phyloP scores from a whole-genome alignment of 2,329 filamentous ascomycete genomes.

The Penicillium griseofulvum region DNA sequence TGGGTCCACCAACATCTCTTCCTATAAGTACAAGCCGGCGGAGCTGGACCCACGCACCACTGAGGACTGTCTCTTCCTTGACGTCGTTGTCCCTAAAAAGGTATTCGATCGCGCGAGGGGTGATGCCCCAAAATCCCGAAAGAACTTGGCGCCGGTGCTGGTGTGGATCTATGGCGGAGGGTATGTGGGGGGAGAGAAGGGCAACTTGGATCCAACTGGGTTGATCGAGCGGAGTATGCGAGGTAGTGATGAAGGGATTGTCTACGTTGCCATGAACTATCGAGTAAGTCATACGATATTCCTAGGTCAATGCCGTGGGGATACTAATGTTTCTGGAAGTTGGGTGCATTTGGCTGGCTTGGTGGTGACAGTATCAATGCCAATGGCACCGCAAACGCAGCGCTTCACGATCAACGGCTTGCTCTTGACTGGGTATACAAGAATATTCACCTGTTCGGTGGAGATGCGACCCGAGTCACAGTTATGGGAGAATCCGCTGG shows the following conservation, averaged over 20 bases:
- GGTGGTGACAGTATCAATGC: conserved; percentile 45
- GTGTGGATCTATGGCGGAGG: conserved; percentile 53
- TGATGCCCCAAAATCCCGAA: conserved; percentile 5
- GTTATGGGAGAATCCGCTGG: conserved; percentile 49
- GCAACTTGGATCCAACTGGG: conserved; percentile 36
- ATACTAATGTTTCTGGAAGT: conserved; percentile 17
- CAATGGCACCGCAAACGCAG: conserved; percentile 50
- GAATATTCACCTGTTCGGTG: conserved; percentile 56
- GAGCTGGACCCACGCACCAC: conserved; percentile 26
- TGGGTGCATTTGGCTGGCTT: conserved; percentile 52
- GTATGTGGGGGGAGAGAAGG: conserved; percentile 43
- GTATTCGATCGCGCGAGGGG: conserved; percentile 29
- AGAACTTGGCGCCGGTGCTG: conserved; percentile 32
- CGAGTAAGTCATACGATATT: conserved; percentile 27
- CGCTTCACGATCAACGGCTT: conserved; percentile 54
- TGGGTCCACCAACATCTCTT: conserved; percentile 21
- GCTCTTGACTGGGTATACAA: conserved; percentile 58
- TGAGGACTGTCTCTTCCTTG: conserved; percentile 41
- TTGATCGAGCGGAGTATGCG: conserved; percentile 44
- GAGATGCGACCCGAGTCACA: conserved; percentile 51
- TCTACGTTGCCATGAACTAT: conserved; percentile 52
- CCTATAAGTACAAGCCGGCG: conserved; percentile 18
- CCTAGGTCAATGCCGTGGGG: not conserved
- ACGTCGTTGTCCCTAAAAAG: conserved; percentile 35
- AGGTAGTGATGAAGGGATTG: conserved; percentile 40